These are phyloP conservation scores for Amphibolis antarctica DNA, from an alignment of 106 monocot species.

Conservation along the genomic window DNA sequence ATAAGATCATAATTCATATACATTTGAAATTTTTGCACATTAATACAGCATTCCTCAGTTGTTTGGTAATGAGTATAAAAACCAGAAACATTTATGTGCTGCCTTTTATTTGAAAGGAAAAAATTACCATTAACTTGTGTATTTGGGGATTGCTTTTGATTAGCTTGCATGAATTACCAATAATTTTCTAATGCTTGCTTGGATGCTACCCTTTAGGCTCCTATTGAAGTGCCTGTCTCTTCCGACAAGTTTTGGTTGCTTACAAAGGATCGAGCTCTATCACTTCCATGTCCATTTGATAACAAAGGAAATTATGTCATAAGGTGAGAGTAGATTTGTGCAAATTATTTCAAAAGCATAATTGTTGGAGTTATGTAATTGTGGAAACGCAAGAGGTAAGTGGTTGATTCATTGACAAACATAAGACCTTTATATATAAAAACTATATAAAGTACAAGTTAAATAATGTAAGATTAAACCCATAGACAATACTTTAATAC, in stretches of 20 bases:
- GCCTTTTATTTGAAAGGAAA: not conserved
- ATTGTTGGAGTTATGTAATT: too few relatives aligned
- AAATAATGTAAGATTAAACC: too few relatives aligned
- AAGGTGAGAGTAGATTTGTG: slow-evolving; percentile 29
- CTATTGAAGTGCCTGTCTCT: slow-evolving; percentile 68
- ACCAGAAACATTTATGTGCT: not conserved
- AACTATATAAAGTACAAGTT: too few relatives aligned
- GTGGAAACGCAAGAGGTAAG: too few relatives aligned
- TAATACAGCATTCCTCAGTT: too few relatives aligned
- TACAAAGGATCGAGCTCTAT: slow-evolving; percentile 36
- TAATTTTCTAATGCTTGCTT: not conserved
- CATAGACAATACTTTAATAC: too few relatives aligned
- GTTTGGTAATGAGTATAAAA: too few relatives aligned
- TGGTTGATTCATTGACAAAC: too few relatives aligned
- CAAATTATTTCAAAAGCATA: too few relatives aligned
- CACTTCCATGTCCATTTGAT: slow-evolving; percentile 82
- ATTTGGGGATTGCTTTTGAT: not conserved
- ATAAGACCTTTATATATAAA: too few relatives aligned
- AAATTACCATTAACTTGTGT: not conserved
- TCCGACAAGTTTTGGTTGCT: slow-evolving; percentile 88
- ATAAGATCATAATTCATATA: too few relatives aligned
- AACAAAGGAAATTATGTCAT: slow-evolving; percentile 92
- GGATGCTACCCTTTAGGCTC: slow-evolving; percentile 36
- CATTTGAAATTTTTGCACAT: too few relatives aligned
- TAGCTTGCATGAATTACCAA: not conserved